Evolutionary conservation across 2,329 filamentous ascomycete genomes (phyloP).

Genomic region (Monosporascus sp.): DNA sequence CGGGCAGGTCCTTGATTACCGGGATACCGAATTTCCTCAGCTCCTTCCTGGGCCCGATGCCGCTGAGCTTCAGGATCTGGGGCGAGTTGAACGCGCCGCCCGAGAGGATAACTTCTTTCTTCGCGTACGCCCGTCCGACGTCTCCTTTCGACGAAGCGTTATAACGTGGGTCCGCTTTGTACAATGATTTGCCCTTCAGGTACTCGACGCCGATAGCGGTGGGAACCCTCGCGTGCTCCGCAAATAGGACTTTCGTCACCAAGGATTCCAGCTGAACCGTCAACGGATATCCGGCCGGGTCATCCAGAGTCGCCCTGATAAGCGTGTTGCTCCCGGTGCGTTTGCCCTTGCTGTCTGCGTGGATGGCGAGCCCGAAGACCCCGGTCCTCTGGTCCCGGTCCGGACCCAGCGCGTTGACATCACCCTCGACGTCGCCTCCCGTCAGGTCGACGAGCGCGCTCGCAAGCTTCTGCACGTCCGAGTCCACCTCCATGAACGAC

Average conservation of each 20-base stretch:
- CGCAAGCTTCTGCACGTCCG: slow-evolving; percentile 18
- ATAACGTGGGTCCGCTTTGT: slow-evolving; percentile 28
- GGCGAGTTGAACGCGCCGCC: slow-evolving; percentile 47
- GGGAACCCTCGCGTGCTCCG: slow-evolving; percentile 15
- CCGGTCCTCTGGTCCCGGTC: slow-evolving; percentile 22
- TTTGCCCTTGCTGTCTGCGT: slow-evolving; percentile 21
- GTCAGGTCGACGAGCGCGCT: slow-evolving; percentile 14
- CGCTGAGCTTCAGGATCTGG: slow-evolving; percentile 46
- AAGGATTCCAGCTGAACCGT: slow-evolving; percentile 26
- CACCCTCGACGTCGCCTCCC: slow-evolving; percentile 20
- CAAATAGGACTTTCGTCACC: slow-evolving; percentile 22
- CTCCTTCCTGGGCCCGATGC: slow-evolving; percentile 39
- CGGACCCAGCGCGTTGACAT: slow-evolving; percentile 21
- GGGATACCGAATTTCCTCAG: slow-evolving; percentile 40
- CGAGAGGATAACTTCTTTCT: slow-evolving; percentile 42
- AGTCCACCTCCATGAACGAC: slow-evolving; percentile 17
- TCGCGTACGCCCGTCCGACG: slow-evolving; percentile 18
- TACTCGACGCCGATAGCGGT: slow-evolving; percentile 24
- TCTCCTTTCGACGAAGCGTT: slow-evolving; percentile 26
- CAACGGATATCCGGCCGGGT: slow-evolving; percentile 40
- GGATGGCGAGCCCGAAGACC: slow-evolving; percentile 21
- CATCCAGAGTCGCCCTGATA: slow-evolving; percentile 41
- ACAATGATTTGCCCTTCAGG: slow-evolving; percentile 26
- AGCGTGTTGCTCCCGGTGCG: slow-evolving; percentile 41
- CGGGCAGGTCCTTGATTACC: slow-evolving; percentile 39